Evolutionary conservation across 2,329 filamentous ascomycete species (phyloP).

Genomic region (Ophiosphaerella herpotricha): DNA sequence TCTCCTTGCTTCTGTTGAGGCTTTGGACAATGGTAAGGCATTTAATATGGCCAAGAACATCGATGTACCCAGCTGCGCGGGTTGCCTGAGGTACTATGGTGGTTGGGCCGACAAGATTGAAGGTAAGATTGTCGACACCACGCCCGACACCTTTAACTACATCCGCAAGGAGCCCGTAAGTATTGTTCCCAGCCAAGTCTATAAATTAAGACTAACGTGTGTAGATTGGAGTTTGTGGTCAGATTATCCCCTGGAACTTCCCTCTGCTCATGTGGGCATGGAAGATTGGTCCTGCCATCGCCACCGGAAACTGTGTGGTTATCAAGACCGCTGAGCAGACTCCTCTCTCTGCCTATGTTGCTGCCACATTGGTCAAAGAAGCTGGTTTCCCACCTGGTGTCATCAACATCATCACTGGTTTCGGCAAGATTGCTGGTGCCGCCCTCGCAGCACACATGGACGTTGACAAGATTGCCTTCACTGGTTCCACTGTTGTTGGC

Average conservation of each 20-base stretch:
- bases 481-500: constrained; percentile 74
- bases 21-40: constrained; percentile 86
- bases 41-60: constrained; percentile 71
- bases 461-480: constrained; percentile 83
- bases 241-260: constrained; percentile 92
- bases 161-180: constrained; percentile 74
- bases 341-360: constrained; percentile 69
- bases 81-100: constrained; percentile 81
- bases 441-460: constrained; percentile 77
- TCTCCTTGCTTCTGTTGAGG: constrained; percentile 78
- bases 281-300: constrained; percentile 79
- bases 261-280: constrained; percentile 79
- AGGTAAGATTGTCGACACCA: constrained; percentile 83
- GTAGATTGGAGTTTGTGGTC: constrained; percentile 75
- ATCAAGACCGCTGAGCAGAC: constrained; percentile 80
- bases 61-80: constrained; percentile 70
- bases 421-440: constrained; percentile 78
- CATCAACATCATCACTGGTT: constrained; percentile 79
- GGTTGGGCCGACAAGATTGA: constrained; percentile 92
- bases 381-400: too few species aligned
- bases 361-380: constrained; percentile 70
- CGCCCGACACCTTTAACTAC: constrained; percentile 81
- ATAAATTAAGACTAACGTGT: constrained; percentile 18
- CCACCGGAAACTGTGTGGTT: constrained; percentile 72
- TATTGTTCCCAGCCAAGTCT: constrained; percentile 2